These are phyloP conservation scores for Stagonosporopsis tanaceti DNA, from an alignment of 2,329 filamentous ascomycete genomes.

Conservation along the genomic window DNA sequence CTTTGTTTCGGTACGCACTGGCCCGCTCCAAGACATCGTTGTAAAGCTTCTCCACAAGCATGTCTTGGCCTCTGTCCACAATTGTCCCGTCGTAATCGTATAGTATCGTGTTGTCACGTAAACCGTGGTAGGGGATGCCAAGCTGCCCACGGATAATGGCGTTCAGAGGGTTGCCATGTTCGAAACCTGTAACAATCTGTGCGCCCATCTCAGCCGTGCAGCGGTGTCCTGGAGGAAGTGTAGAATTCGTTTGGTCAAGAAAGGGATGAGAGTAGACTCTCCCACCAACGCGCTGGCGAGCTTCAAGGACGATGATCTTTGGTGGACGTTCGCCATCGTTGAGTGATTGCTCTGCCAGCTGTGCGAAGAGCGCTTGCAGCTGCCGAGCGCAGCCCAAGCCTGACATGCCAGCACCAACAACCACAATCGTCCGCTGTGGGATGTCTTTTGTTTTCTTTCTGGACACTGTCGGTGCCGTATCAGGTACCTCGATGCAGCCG, in stretches of 20 bases:
- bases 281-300: constrained; percentile 84
- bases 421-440: constrained; percentile 76
- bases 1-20: constrained; percentile 86
- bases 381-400: constrained; percentile 92
- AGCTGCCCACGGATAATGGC: constrained; percentile 90
- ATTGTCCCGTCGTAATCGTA: constrained; percentile 84
- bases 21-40: constrained; percentile 94
- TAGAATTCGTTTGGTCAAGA: constrained; percentile 64
- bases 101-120: constrained; percentile 82
- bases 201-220: constrained; percentile 96
- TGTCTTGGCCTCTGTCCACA: constrained; percentile 80
- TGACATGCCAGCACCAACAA: constrained; percentile 94
- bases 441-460: constrained; percentile 52
- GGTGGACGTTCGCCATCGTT: constrained; percentile 73
- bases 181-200: constrained; percentile 97
- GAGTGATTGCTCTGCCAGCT: constrained; percentile 75
- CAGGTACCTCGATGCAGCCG: constrained; percentile 81
- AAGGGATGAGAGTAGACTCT: constrained; percentile 87
- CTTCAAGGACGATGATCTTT: constrained; percentile 83
- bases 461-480: constrained; percentile 48
- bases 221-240: constrained; percentile 62
- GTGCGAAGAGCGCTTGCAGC: constrained; percentile 82
- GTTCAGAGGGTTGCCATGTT: constrained; percentile 92
- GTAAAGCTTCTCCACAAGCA: constrained; percentile 87
- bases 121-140: constrained; percentile 81